Evolutionary conservation across 306 rosid genomes (phyloP), one percentile per base, ranked within the genome.

Genomic region (Sesbania bispinosa): DNA sequence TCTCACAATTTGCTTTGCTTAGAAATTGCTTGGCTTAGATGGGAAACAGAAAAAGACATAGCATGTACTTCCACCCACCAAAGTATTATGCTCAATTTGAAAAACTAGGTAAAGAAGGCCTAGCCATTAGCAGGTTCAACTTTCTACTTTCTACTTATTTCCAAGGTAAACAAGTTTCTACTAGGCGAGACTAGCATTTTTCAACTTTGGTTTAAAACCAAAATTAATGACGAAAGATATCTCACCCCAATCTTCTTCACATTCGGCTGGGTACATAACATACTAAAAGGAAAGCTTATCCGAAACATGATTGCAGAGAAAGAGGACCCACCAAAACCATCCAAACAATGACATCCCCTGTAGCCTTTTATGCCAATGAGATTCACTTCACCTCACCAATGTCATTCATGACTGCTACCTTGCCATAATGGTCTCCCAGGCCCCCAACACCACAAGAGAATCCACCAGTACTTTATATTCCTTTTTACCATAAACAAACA

Each of bases 331-430:
- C 72, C 58, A 29, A 20, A 59, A 58, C 14, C 10, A 67, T 29
- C 46, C 1, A 60, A 66, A 59, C 30, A 67, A 42, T 30, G 46
- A 52, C 72, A 61, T 29, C 8, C 43, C 1, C 30, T 13, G 4
- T n/a, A 14, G 4, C 10, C 48, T 62, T 32, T 65, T 39, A 18
- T 11, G 41, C 73, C 52, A 4, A 33, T 11, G 10, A 64, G 76
- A 76, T 77, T 71, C 79, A 71, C 55, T 21, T 75, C 79, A 70
- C 71, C 68, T 79, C 63, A 3, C 67, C 59, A 64, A 23, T 30
- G 3, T 69, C 81, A 64, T 74, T n/a, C 59, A 78, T 82, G 16
- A 36, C 83, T 39, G 39, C 67, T 73, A 18, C 58, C 52, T 71
- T 42, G 13, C 27, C 75, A 63, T 64, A 39, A 39, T 78, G 78